Evolutionary conservation across 306 rosid species (phyloP).

Genomic region (Trifolium dubium): DNA sequence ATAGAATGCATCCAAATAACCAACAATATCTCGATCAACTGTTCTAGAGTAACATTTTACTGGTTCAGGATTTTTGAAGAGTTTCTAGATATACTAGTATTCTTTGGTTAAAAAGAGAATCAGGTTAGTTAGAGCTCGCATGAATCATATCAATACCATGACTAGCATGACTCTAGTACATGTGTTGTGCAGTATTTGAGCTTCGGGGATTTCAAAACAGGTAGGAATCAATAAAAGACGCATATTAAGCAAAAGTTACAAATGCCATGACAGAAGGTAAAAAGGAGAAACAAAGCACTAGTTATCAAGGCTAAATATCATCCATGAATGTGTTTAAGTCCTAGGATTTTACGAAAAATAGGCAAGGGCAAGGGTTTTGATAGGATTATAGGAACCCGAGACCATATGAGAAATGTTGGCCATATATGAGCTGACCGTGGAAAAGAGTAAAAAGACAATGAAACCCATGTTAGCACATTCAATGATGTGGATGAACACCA

Average conservation of each 20-base stretch:
- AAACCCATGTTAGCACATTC: constrained; percentile 7
- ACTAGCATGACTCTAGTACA: neutral
- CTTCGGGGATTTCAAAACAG: neutral
- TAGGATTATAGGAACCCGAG: no score
- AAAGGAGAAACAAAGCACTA: neutral
- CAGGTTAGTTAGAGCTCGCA: neutral
- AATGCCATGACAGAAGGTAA: neutral
- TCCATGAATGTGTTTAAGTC: neutral
- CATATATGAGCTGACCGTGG: neutral
- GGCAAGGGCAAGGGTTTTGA: neutral
- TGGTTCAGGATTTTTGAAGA: neutral
- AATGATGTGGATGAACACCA: constrained; percentile 18
- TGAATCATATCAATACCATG: neutral
- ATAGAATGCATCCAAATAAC: neutral
- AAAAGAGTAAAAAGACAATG: neutral
- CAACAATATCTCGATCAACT: neutral
- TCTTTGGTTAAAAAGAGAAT: neutral
- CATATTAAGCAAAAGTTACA: neutral
- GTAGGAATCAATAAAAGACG: neutral
- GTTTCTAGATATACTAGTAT: no score
- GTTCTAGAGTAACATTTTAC: neutral
- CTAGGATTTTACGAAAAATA: no score
- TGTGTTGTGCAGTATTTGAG: neutral
- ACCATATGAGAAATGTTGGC: neutral
- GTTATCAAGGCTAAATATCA: neutral